Base-by-base conservation (phyloP, 2,329 filamentous ascomycete genomes). In the Cladorrhinum sp. region DNA sequence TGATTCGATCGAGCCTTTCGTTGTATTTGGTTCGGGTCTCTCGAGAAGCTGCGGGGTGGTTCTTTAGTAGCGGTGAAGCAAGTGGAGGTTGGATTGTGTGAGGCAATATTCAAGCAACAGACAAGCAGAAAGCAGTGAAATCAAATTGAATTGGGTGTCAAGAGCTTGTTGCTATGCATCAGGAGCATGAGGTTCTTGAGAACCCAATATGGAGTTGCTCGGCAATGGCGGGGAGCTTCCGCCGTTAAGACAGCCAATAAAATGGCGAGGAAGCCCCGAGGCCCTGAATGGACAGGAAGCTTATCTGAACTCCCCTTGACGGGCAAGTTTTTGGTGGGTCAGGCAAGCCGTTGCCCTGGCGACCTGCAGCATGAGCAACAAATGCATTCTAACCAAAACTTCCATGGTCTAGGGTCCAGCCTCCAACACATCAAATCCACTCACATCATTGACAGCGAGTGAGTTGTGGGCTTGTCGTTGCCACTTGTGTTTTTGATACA, bases 311-410 rank as follows among this genome's bases (percentile, higher is more conserved):
- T 50, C 59, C 62, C n/a, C 51, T 59, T 57, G 41, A 50, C 41
- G 12, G 12, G 13, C 3, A 45, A 22, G 16, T 2, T 41, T 23
- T n/a, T 12, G 20, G 59, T 29, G 55, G 50, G 25, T n/a, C 52
- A 49, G 20, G n/a, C 6, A 13, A 18, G 29, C 16, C 27, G 66
- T 67, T 66, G 65, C 66, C 36, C 59, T 57, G 56, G 59, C 61
- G 45, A 67, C 64, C 18, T 32, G 10, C 23, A 49, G 56, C 18
- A 41, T 57, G 48, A 18, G 52, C 58, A 64, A 63, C 64, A 62
- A 66, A 63, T 16, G 57, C 50, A 50, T 24, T 49, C 45, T 32
- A n/a, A 48, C 18, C 51, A 57, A 56, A 57, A 61, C 59, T 59
- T 36, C 55, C 57, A 29, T 56, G 53, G 49, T 50, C 49, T 57